A percentile compares a stretch with the other conserved stretches of the same genome.
Evolutionary conservation across 306 rosid genomes (phyloP).

Genomic region (Trifolium dubium): DNA sequence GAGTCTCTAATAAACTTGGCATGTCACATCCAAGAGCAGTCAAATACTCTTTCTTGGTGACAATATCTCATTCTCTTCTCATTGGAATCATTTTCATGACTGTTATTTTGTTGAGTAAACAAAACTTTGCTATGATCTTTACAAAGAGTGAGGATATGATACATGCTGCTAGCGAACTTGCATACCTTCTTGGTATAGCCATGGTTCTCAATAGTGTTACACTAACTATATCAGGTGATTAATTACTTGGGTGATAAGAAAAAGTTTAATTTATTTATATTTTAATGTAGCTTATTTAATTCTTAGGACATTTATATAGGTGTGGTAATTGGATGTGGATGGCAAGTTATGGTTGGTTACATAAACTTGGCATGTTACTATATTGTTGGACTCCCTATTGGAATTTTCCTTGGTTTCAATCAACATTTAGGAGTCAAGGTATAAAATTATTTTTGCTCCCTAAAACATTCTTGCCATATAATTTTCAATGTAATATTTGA

Average conservation of each 20-base stretch:
- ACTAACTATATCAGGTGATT: slow-evolving; percentile 52
- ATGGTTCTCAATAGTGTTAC: slow-evolving; percentile 37
- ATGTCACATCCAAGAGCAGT: slow-evolving; percentile 61
- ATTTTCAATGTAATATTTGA: too few relatives aligned
- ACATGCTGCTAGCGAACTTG: slow-evolving; percentile 39
- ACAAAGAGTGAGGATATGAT: slow-evolving; percentile 44
- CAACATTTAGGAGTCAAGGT: slow-evolving; percentile 55
- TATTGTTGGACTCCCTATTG: slow-evolving; percentile 63
- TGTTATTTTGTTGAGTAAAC: slow-evolving; percentile 31
- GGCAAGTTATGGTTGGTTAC: slow-evolving; percentile 68
- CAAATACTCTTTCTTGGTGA: slow-evolving; percentile 55
- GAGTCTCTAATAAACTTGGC: slow-evolving; percentile 68
- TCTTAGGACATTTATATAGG: slow-evolving; percentile 34
- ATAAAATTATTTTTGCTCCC: background rate
- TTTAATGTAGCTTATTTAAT: background rate
- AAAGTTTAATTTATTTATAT: background rate
- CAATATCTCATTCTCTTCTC: slow-evolving; percentile 48
- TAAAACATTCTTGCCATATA: too few relatives aligned
- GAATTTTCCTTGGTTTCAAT: slow-evolving; percentile 44
- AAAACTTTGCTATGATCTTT: slow-evolving; percentile 33
- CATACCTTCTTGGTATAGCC: slow-evolving; percentile 41
- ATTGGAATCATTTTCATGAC: slow-evolving; percentile 49
- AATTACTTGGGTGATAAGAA: background rate
- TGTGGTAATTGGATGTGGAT: slow-evolving; percentile 65
- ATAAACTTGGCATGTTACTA: slow-evolving; percentile 62